Evolutionary conservation across 2,329 filamentous ascomycete genomes (phyloP), one percentile per base, ranked within the genome.

Genomic region (Alternaria consortialis): DNA sequence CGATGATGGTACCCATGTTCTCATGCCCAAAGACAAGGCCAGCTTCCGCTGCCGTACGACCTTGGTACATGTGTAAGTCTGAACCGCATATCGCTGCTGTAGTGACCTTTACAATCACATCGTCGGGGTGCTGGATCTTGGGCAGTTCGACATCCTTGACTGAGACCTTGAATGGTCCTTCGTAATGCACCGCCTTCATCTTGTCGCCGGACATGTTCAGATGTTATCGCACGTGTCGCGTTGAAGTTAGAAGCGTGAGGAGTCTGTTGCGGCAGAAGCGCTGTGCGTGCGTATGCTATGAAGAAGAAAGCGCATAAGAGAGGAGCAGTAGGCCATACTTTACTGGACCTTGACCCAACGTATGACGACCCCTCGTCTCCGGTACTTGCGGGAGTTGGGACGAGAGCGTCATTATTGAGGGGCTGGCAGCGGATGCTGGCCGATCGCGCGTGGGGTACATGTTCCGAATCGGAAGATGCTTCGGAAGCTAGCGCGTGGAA

Each of bases 151-250:
- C 83, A 25, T 90, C 85, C 68, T 87, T 84, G 51, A 90, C 84
- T n/a, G 84, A 84, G 62, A 90, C 87, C 74, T 86, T 84, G 78
- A 85, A 87, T 0, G 87, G 85, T 1, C 86, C 87, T 44, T 87
- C 83, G 67, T 89, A 89, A 70, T 88, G 87, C 56, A 89, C 81
- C 11, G 87, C 87, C 76, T 88, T 88, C 87, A 89, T 88, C 27
- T 79, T 82, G 3, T 61, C 50, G 34, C 15, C 40, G 11, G 68
- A 62, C 64, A 69, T 70, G 7, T 56, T 65, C 2, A 15, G 1
- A 4, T 13, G 20, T 6, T 27, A 5, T 5, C 13, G 7, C 2
- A 32, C n/a, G n/a, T n/a, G 39, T 36, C 5, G 27, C 12, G 31
- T 42, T 29, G 5, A 27, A 15, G 20, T 36, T 8, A 3, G 12